Conservation (phyloP, 495 filamentous ascomycete species). For the Penicillium mononematosum region DNA sequence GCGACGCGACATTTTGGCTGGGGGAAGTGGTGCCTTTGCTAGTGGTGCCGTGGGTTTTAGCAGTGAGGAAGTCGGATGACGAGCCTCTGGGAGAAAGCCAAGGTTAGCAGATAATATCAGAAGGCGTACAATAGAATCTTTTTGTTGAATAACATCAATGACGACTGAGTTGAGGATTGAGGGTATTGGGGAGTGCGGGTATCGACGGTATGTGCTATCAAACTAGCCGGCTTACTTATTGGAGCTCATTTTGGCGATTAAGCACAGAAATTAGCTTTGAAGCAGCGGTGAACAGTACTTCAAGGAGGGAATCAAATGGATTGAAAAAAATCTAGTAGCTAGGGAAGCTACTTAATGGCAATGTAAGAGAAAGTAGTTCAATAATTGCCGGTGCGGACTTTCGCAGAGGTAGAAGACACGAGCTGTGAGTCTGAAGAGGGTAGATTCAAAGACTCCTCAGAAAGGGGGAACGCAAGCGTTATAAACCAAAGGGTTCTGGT, state of each 20-base stretch:
- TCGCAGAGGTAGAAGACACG: not conserved
- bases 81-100: not conserved
- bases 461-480: not conserved
- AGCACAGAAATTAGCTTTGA: not conserved
- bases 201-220: not conserved
- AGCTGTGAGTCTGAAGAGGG: not conserved
- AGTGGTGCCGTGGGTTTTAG: not conserved
- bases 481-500: not conserved
- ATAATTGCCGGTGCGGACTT: not conserved
- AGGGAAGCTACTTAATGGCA: not conserved
- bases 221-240: not conserved
- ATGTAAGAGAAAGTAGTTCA: not conserved
- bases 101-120: not conserved
- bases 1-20: not conserved
- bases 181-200: not conserved
- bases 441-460: not conserved
- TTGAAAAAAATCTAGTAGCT: not conserved
- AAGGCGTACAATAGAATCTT: not conserved
- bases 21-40: not conserved
- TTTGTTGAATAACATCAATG: not conserved
- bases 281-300: not conserved
- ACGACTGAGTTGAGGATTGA: not conserved
- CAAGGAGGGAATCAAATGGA: not conserved
- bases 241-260: constrained; percentile 3
- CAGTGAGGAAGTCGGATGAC: not conserved